Base-by-base conservation (phyloP, 2,329 filamentous ascomycete species). In the Pleurostoma richardsiae region DNA sequence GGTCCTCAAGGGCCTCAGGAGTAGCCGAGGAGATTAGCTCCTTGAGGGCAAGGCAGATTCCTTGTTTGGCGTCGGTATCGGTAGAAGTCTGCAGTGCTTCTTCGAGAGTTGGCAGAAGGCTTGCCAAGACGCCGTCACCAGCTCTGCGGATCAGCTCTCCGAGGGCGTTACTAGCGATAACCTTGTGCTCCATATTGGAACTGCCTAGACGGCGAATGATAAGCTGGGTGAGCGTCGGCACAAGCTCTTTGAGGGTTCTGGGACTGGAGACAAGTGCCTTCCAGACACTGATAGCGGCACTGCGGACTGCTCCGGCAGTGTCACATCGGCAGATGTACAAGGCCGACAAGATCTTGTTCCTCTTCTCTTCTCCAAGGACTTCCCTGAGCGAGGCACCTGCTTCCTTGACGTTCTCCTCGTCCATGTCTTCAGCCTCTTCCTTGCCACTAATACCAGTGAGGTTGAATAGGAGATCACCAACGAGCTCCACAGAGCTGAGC, bases 251-350 rank as follows among this genome's bases (percentile, higher is more conserved):
- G 59, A 99, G 83, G 10, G 88, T 96, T 56, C 85, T 85, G 30
- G 94, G 94, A 50, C 87, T 92, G 48, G 92, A 88, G 41, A 99
- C 94, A 59, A 97, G 76, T 49, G 91, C 91, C 72, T 99, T 99
- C 94, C 94, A 99, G 42, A 99, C 92, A 56, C 82, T 82, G 61
- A 97, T 85, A 30, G 95, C 91, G 39, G 92, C 92, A 42, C 87
- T 83, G 49, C 92, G 89, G 46, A 99, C 94, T 48, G 95, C 77
- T 45, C 86, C 88, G 50, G 94, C 91, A 30, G 95, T 99, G 74
- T 99, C 94, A 72, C 90, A 95, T 52, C 95, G 88, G 70, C 94
- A 97, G 54, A 99, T 95, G 64, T 97, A 99, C 43, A 99, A 77
- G 5, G 92, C 89, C n/a, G 94, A 96, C 26, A 99, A 77, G 28